Conservation (phyloP, 2,329 filamentous ascomycete species). For the Trichoderma guizhouense region DNA sequence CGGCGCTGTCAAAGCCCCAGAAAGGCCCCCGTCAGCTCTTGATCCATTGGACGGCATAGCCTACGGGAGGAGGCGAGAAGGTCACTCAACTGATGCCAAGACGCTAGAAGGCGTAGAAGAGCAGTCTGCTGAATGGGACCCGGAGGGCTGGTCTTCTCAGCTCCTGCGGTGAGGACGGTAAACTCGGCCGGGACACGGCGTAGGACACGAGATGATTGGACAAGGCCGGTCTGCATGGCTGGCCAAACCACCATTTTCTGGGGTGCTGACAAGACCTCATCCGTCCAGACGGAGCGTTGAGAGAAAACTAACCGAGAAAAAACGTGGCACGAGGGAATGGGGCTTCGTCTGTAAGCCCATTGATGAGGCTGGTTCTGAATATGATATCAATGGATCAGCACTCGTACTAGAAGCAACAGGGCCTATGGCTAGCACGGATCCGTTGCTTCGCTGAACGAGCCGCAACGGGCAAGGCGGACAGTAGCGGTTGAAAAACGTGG, state of each 20-base stretch:
- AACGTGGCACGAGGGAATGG: neutral
- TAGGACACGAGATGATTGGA: neutral
- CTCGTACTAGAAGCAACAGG: neutral
- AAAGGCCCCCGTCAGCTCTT: neutral
- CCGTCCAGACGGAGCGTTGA: neutral
- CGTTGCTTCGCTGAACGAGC: neutral
- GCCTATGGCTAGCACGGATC: neutral
- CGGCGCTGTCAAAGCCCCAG: neutral
- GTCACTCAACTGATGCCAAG: constrained; percentile 3
- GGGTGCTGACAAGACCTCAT: neutral
- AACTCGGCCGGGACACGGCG: neutral
- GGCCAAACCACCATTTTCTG: neutral
- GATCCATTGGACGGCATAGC: neutral
- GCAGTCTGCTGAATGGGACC: neutral
- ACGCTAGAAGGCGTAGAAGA: neutral
- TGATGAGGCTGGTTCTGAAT: neutral
- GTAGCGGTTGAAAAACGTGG: constrained; percentile 1
- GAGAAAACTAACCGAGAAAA: neutral
- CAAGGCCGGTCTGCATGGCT: neutral
- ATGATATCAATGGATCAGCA: neutral
- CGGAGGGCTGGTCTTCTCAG: neutral
- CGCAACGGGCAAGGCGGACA: neutral
- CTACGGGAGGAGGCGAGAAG: neutral
- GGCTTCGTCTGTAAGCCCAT: neutral
- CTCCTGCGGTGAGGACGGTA: constrained; percentile 6